Evolutionary conservation across 768 basidiomycete species (phyloP).

Genomic region (Lactarius akahatsu): DNA sequence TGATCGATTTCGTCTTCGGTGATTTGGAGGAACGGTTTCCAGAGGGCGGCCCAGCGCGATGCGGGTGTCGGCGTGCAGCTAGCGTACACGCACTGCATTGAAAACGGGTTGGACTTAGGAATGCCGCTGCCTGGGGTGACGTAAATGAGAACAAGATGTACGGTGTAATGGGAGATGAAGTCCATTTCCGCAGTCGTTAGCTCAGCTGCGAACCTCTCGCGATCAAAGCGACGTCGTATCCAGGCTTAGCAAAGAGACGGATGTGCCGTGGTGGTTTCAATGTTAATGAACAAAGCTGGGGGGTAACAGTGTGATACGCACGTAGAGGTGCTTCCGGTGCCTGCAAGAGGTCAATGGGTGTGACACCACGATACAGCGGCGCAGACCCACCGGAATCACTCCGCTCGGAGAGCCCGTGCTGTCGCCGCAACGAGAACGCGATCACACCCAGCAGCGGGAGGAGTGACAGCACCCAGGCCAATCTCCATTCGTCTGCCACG

Average conservation of each 20-base stretch:
- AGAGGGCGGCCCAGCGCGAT: constrained; percentile 39
- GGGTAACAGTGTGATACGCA: constrained; percentile 30
- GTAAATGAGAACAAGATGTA: background rate
- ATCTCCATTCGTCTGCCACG: too few relatives aligned
- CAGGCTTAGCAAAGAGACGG: constrained; percentile 40
- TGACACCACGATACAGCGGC: background rate
- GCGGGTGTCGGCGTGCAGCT: constrained; percentile 37
- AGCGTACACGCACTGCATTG: constrained; percentile 36
- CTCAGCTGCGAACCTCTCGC: constrained; percentile 38
- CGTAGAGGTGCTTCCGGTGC: constrained; percentile 44
- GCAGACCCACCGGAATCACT: background rate
- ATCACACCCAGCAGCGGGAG: too few relatives aligned
- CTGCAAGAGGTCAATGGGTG: constrained; percentile 27
- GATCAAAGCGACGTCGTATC: constrained; percentile 44
- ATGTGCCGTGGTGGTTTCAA: constrained; percentile 26
- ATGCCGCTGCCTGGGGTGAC: constrained; percentile 38
- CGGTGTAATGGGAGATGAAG: background rate
- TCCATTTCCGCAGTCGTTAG: constrained; percentile 37
- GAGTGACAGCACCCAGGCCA: too few relatives aligned
- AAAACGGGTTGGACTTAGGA: constrained; percentile 40
- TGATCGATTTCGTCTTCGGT: constrained; percentile 39
- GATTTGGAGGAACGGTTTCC: constrained; percentile 42
- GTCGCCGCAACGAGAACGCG: too few relatives aligned
- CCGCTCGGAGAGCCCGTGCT: too few relatives aligned
- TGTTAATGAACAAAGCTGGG: background rate